phyloP scores from a whole-genome alignment of 768 basidiomycete species.

The Auricularia sp. region DNA sequence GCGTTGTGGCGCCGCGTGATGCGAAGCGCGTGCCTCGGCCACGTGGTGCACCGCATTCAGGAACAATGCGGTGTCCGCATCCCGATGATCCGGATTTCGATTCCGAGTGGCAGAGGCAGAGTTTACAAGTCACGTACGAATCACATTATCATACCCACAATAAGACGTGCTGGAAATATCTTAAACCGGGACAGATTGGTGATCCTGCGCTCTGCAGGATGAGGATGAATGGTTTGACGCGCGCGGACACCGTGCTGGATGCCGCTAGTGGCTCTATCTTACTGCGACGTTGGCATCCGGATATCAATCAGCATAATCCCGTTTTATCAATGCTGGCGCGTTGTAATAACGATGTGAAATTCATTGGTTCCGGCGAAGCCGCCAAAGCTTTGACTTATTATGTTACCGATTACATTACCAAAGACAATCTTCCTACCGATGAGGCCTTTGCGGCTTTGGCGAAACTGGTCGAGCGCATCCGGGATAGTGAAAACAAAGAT shows the following conservation, averaged over 20 bases:
- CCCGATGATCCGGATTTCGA: neutral
- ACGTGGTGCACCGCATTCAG: neutral
- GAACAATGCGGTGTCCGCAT: neutral
- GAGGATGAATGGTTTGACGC: neutral
- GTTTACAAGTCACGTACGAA: neutral
- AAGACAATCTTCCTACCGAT: neutral
- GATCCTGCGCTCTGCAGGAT: neutral
- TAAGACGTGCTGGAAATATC: neutral
- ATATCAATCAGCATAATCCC: neutral
- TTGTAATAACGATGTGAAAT: conserved; percentile 2
- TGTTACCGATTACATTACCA: conserved; percentile 6
- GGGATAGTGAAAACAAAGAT: neutral
- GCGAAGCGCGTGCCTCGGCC: neutral
- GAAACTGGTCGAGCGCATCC: neutral
- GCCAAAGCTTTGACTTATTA: conserved; percentile 4
- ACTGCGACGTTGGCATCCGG: neutral
- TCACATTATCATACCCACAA: neutral
- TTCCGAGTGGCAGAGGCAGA: neutral
- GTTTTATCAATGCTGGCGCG: neutral
- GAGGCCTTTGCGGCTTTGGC: neutral
- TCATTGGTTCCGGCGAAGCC: conserved; percentile 2
- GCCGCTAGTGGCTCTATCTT: neutral
- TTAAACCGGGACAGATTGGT: neutral
- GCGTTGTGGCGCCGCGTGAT: neutral
- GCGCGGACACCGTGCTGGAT: neutral